Evolutionary conservation across 139 green algal genomes (phyloP).

Genomic region (Microglena sp.): DNA sequence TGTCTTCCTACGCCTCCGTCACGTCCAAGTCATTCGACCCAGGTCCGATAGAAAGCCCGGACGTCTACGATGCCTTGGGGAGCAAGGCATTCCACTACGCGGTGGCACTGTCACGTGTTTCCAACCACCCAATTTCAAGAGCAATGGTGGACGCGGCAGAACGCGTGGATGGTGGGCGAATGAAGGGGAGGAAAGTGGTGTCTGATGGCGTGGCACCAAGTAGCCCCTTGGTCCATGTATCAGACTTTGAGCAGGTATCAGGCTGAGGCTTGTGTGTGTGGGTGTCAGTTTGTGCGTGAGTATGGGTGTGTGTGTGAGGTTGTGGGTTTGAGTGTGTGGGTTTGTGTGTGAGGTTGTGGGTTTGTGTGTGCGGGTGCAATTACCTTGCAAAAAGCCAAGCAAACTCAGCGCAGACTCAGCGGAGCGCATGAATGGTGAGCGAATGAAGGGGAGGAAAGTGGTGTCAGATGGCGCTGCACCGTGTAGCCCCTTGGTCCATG

Average conservation of each 20-base stretch:
- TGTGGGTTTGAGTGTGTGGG: conserved; percentile 1
- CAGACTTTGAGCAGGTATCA: conserved; percentile 5
- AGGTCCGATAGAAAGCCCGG: too few species aligned
- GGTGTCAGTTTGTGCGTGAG: neutral
- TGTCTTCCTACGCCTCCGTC: too few species aligned
- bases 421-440: too few species aligned
- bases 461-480: too few species aligned
- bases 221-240: too few species aligned
- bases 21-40: too few species aligned
- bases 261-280: neutral
- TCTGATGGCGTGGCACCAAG: too few species aligned
- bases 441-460: too few species aligned
- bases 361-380: neutral
- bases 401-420: neutral
- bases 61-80: too few species aligned
- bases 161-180: too few species aligned
- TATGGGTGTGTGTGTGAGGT: neutral
- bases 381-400: neutral
- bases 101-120: conserved; percentile 28
- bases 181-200: too few species aligned
- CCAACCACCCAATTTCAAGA: conserved; percentile 38
- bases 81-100: conserved; percentile 26
- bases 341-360: neutral
- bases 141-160: conserved; percentile 29
- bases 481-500: neutral